These are phyloP conservation scores for Starmerella etchellsii DNA, from an alignment of 805 yeast genomes.

Conservation along the genomic window DNA sequence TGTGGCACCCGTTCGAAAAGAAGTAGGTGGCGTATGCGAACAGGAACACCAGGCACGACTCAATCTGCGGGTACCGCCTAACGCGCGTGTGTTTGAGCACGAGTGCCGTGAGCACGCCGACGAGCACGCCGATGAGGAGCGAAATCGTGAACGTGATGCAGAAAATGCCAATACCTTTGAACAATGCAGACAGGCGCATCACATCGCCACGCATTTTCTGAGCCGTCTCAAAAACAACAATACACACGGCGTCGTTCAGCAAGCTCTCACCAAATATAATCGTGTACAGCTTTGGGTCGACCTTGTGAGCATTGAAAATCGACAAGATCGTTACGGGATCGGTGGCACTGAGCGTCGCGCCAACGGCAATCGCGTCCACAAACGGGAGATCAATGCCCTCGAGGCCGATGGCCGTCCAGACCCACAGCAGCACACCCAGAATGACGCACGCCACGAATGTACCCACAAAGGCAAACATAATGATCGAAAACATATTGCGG, in stretches of 20 bases:
- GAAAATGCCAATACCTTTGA: slow-evolving; percentile 89
- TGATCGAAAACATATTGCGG: slow-evolving; percentile 76
- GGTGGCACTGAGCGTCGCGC: slow-evolving; percentile 95
- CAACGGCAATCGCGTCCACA: slow-evolving; percentile 95
- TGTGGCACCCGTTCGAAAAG: slow-evolving; percentile 96
- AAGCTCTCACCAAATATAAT: slow-evolving; percentile 94
- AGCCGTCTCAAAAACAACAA: slow-evolving; percentile 98
- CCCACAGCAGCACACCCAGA: slow-evolving; percentile 69
- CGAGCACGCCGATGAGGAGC: slow-evolving; percentile 71
- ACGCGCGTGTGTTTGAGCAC: slow-evolving; percentile 84
- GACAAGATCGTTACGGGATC: slow-evolving; percentile 96
- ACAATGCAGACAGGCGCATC: slow-evolving; percentile 43
- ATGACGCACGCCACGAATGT: slow-evolving; percentile 87
- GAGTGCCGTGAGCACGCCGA: slow-evolving; percentile 82
- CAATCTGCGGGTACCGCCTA: slow-evolving; percentile 91
- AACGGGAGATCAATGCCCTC: slow-evolving; percentile 81
- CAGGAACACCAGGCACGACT: slow-evolving; percentile 78
- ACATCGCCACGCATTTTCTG: slow-evolving; percentile 86
- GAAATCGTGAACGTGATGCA: slow-evolving; percentile 87
- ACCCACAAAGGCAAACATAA: slow-evolving; percentile 94
- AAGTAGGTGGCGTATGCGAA: slow-evolving; percentile 94
- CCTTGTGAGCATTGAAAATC: slow-evolving; percentile 93
- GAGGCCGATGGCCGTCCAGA: slow-evolving; percentile 85
- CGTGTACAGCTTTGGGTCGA: slow-evolving; percentile 93
- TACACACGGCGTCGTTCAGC: slow-evolving; percentile 92